Base-by-base conservation (phyloP, 2,329 filamentous ascomycete species). In the Volutella citrinella region DNA sequence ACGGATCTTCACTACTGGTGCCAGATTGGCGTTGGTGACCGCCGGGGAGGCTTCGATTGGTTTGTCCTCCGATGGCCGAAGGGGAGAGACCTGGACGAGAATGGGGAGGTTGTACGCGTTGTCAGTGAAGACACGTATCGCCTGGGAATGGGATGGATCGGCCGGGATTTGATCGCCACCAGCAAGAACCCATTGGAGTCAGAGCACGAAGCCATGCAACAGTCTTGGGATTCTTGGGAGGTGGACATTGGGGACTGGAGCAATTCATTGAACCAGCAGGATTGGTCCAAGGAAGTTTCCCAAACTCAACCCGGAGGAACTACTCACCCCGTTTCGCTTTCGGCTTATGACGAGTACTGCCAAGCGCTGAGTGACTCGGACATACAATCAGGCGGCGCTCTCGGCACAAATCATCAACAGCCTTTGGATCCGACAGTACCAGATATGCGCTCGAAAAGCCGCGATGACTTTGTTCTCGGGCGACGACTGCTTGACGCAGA, bases 1-100 rank as follows among this genome's bases (percentile, higher is more conserved):
- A 81, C 76, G 36, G 89, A 97, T 42, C 73, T 98, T 18, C 83
- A 95, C 56, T 93, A 94, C 56, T 98, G 91, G 91, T 98, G 94
- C 57, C 93, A 98, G 58, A 89, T 97, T 63, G 88, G 84, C 0
- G 80, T 98, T 9, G 94, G 93, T 6, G 93, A 95, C 56, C 72
- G 79, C n/a, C 85, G 85, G 48, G 85, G 86, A 14, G 91, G 93
- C 0, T 76, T 95, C 27, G 86, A 91, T 51, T 98, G 94, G 91
- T 87, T 95, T 50, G 81, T 84, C 48, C 78, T 83, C 29, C 75
- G 83, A 36, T 91, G 82, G 80, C 85, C 87, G 8, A 76, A 73
- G 27, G 85, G 85, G 0, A 71, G 71, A 16, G 85, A 91, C 51
- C 53, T 82, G 4, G 82, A 91, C 49, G 68, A 76, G 32, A 60